Percentiles rank a stretch among this genome's conserved stretches.
These are phyloP conservation scores for Mimosa pudica DNA, from an alignment of 306 rosid species.

Conservation along the genomic window DNA sequence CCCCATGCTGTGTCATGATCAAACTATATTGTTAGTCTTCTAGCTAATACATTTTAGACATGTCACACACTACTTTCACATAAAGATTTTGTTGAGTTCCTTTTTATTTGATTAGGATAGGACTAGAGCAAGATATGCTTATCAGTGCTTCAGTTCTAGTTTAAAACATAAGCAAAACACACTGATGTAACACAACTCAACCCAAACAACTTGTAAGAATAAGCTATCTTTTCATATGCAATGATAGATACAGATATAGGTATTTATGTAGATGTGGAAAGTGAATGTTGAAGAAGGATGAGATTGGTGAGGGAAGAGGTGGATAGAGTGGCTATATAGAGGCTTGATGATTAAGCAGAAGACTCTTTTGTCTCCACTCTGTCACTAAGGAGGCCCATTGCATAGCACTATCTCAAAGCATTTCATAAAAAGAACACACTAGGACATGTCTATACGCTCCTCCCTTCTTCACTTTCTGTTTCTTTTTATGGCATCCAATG, in stretches of 20 bases:
- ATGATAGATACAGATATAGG: neutral
- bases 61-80: constrained; percentile 24
- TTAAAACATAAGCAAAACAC: constrained; percentile 1
- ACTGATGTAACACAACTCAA: neutral
- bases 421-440: constrained; percentile 41
- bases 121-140: constrained; percentile 19
- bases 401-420: constrained; percentile 59
- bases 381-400: constrained; percentile 58
- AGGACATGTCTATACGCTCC: constrained; percentile 58
- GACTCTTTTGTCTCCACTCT: constrained; percentile 78
- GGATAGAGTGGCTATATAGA: constrained; percentile 31
- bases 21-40: neutral
- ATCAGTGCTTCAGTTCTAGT: neutral
- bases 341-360: constrained; percentile 60
- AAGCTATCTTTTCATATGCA: neutral
- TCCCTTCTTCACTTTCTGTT: constrained; percentile 57
- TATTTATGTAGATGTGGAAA: neutral
- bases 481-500: constrained; percentile 67
- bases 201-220: neutral
- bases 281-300: neutral
- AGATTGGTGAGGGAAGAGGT: constrained; percentile 31
- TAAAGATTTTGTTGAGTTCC: constrained; percentile 28
- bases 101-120: constrained; percentile 32
- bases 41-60: constrained; percentile 15
- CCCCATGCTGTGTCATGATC: neutral